Conservation (phyloP, 106 monocot genomes). For the Acanthochlamys bracteata region DNA sequence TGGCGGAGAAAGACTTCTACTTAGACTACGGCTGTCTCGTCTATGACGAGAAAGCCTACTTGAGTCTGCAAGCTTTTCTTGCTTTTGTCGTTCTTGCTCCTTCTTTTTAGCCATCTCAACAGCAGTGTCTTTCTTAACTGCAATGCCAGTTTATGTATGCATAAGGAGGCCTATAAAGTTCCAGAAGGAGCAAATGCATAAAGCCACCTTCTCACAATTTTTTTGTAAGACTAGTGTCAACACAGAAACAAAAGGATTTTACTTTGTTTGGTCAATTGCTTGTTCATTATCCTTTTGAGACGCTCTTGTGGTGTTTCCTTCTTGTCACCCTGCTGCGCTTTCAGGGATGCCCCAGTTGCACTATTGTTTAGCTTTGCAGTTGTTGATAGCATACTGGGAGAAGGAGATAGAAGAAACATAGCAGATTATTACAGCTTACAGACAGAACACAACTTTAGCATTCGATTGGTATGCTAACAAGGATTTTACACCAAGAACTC, state of each 20-base stretch:
- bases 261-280: conserved; percentile 98
- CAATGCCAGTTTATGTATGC: neutral
- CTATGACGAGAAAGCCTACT: conserved; percentile 54
- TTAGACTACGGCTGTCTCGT: conserved; percentile 50
- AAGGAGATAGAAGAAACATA: no score
- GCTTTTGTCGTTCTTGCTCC: conserved; percentile 79
- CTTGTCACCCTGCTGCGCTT: conserved; percentile 52
- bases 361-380: conserved; percentile 73
- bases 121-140: conserved; percentile 91
- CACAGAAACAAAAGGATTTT: conserved; percentile 8
- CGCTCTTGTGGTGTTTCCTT: conserved; percentile 99
- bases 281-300: conserved; percentile 97
- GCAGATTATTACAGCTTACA: no score
- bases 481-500: no score
- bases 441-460: no score
- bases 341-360: conserved; percentile 37
- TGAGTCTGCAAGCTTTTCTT: conserved; percentile 77
- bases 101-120: conserved; percentile 86
- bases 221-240: no score
- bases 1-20: conserved; percentile 63
- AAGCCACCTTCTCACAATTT: neutral
- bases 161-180: neutral
- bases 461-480: no score
- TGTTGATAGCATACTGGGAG: conserved; percentile 40
- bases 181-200: no score